Conservation (phyloP, 1,284 basidiomycete genomes). For the Exobasidium cylindrosporum region DNA sequence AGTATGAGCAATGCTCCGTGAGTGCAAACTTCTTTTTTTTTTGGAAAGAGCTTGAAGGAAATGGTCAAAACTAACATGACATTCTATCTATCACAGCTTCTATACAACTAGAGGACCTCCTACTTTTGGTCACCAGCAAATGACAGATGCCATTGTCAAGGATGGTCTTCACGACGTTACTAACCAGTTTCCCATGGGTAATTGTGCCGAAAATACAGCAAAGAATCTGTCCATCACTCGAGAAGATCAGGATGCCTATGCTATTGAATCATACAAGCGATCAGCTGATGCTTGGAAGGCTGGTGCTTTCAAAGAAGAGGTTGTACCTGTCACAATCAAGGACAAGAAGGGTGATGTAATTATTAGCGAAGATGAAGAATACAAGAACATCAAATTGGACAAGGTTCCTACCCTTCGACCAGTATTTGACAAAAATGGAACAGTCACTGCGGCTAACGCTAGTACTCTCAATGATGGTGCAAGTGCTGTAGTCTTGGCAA, state of each 20-base stretch:
- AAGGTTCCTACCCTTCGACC: slow-evolving; percentile 57
- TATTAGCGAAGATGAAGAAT: slow-evolving; percentile 92
- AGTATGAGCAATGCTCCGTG: slow-evolving; percentile 58
- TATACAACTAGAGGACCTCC: slow-evolving; percentile 78
- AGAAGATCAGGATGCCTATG: slow-evolving; percentile 7
- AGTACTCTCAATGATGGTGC: slow-evolving; percentile 58
- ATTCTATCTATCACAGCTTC: slow-evolving; percentile 72
- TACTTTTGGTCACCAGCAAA: slow-evolving; percentile 81
- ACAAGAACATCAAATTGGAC: slow-evolving; percentile 63
- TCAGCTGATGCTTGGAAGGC: slow-evolving; percentile 85
- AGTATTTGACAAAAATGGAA: slow-evolving; percentile 58
- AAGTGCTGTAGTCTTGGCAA: slow-evolving; percentile 56
- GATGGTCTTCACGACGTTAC: slow-evolving; percentile 70
- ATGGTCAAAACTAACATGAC: no score
- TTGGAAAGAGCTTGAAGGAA: no score
- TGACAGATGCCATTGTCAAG: slow-evolving; percentile 80
- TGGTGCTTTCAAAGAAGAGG: slow-evolving; percentile 80
- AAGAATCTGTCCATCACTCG: not conserved
- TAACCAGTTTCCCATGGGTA: slow-evolving; percentile 42
- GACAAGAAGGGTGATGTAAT: slow-evolving; percentile 87
- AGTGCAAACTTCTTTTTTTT: slow-evolving; percentile 20
- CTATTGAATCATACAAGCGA: slow-evolving; percentile 89
- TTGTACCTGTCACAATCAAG: slow-evolving; percentile 69
- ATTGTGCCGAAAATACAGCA: slow-evolving; percentile 56
- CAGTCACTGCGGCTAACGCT: slow-evolving; percentile 59